A percentile compares a stretch with the other conserved stretches of the same genome.
phyloP scores from a whole-genome alignment of 768 basidiomycete genomes.

The Tubosaeta brunneosetosa region DNA sequence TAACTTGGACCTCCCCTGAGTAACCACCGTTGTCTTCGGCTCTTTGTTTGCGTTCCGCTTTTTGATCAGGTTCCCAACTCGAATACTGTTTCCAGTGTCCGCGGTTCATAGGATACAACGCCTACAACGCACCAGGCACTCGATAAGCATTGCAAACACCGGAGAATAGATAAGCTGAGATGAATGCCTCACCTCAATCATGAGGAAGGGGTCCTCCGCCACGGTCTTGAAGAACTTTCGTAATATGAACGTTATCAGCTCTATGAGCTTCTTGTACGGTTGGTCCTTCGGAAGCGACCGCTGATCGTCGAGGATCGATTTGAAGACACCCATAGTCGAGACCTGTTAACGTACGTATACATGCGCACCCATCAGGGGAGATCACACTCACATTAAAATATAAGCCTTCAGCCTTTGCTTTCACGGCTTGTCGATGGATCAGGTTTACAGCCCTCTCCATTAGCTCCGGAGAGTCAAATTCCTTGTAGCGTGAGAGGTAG shows the following conservation, averaged over 20 bases:
- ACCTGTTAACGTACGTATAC: constrained; percentile 51
- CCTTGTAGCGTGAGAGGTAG: constrained; percentile 80
- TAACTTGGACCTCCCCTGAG: constrained; percentile 71
- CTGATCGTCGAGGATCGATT: constrained; percentile 77
- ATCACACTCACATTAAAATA: constrained; percentile 79
- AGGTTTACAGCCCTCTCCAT: constrained; percentile 88
- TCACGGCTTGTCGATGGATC: constrained; percentile 87
- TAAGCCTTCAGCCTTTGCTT: constrained; percentile 87
- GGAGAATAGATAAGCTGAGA: constrained; percentile 21
- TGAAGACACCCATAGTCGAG: constrained; percentile 85
- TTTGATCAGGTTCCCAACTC: constrained; percentile 61
- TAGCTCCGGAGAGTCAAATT: constrained; percentile 68
- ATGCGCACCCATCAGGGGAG: constrained; percentile 1
- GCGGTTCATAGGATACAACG: constrained; percentile 87
- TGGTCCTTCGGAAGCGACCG: constrained; percentile 73
- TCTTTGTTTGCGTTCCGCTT: constrained; percentile 31
- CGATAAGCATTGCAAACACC: constrained; percentile 19
- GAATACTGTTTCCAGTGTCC: constrained; percentile 84
- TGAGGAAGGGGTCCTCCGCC: constrained; percentile 77
- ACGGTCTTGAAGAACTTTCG: constrained; percentile 93
- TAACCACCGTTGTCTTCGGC: constrained; percentile 37
- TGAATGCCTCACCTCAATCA: constrained; percentile 69
- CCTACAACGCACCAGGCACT: constrained; percentile 38
- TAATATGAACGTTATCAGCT: constrained; percentile 80
- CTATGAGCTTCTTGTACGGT: constrained; percentile 76